Evolutionary conservation across 2,329 filamentous ascomycete species (phyloP).

Genomic region (Calcarisporium arbuscula): DNA sequence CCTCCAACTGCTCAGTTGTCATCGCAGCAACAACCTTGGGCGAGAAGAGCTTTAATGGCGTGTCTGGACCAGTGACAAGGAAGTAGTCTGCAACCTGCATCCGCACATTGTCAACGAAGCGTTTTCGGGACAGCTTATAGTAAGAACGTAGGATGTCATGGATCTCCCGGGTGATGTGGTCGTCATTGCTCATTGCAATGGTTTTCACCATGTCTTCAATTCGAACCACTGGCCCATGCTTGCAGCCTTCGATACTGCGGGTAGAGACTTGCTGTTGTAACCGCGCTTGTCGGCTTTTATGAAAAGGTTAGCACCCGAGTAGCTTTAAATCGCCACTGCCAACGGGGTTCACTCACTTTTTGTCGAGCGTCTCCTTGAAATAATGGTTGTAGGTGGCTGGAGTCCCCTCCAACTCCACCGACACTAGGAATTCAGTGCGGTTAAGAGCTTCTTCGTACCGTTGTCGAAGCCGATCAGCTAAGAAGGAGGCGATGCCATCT

Average conservation of each 20-base stretch:
- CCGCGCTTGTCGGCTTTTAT: not conserved
- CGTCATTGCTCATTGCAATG: no score
- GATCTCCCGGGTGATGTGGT: slow-evolving; percentile 49
- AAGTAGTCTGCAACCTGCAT: slow-evolving; percentile 50
- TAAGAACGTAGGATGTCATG: slow-evolving; percentile 55
- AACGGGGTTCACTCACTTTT: no score
- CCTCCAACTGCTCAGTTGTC: slow-evolving; percentile 39
- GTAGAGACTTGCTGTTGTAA: no score
- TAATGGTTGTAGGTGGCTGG: slow-evolving; percentile 46
- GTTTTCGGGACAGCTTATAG: slow-evolving; percentile 54
- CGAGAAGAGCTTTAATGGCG: slow-evolving; percentile 48
- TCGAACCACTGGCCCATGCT: no score
- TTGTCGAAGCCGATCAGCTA: slow-evolving; percentile 38
- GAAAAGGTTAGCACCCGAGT: slow-evolving; percentile 5
- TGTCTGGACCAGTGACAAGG: slow-evolving; percentile 41
- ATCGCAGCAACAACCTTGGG: slow-evolving; percentile 44
- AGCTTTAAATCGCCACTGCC: no score
- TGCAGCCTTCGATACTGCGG: no score
- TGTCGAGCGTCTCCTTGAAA: slow-evolving; percentile 37
- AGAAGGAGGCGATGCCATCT: slow-evolving; percentile 33
- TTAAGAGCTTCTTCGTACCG: slow-evolving; percentile 42
- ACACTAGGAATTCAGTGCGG: slow-evolving; percentile 44
- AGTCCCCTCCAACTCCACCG: slow-evolving; percentile 39
- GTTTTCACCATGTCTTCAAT: no score
- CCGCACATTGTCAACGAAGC: slow-evolving; percentile 58